Evolutionary conservation across 164 flowering plant genomes (phyloP), one percentile per base, ranked within the genome.

Genomic region (Paratinospora sagittata): DNA sequence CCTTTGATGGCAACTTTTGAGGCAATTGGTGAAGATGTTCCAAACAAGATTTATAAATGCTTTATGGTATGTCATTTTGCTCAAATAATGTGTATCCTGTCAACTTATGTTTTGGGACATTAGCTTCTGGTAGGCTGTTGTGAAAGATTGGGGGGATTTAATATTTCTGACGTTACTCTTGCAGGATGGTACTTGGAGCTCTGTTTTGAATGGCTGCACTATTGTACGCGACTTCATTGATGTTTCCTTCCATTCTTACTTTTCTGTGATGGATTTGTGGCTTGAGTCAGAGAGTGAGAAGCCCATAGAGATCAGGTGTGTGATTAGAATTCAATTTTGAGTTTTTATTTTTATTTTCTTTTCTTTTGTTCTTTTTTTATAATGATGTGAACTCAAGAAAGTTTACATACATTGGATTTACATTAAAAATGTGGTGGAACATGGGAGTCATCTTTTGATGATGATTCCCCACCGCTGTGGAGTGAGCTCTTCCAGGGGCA

Each of bases 1-100:
- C 75, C 81, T 34, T 69, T 75, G 70, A 65, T 78, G 45, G 78
- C 75, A 8, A 78, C 81, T 45, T 78, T 78, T n/a, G 73, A 75
- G 60, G 81, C 76, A 0, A 47, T 78, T 37, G 57, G 58, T 34
- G 70, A 72, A 65, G 73, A 72, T 16, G 70, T 68, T 27, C n/a
- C 37, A 24, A 78, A 78, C 66, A 78, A 78, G 60, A 43, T 78
- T 14, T 16, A 47, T 24, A 72, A 73, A 68, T 75, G 78, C 64
- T 72, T 78, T 24, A 45, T 21, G 72, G 81, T 78, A 72, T 19
- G 16, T 11, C 41, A 26, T 66, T 65, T 0, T 34, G 16, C 8
- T 6, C 0, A n/a, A n/a, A 6, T 27, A 0, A 19, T 47, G 43
- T n/a, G 2, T 26, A 4, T 64, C 5, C 58, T 45, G 21, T 19